Percentiles rank a stretch among this genome's conserved stretches.
These are phyloP conservation scores for Adansonia gregorii DNA, from an alignment of 441 rosid genomes.

Conservation along the genomic window DNA sequence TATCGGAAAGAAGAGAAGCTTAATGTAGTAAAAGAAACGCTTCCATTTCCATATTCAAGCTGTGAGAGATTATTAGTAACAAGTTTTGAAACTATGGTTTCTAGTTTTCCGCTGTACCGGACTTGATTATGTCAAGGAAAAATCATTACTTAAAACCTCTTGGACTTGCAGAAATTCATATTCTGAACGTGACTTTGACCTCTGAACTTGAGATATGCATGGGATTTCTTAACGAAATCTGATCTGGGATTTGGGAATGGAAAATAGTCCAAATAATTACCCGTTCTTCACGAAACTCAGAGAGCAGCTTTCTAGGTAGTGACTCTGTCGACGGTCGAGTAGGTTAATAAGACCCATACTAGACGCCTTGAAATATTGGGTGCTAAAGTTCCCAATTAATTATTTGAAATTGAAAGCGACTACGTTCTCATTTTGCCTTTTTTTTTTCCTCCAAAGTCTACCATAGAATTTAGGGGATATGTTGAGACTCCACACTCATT, in stretches of 20 bases:
- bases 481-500: no score
- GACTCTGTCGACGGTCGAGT: background rate
- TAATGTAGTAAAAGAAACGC: conserved; percentile 1
- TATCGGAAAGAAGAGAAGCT: conserved; percentile 26
- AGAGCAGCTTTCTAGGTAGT: background rate
- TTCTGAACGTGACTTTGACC: conserved; percentile 3
- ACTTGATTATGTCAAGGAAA: background rate
- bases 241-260: background rate
- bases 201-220: background rate
- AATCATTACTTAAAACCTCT: background rate
- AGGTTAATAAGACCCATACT: background rate
- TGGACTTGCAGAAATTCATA: background rate
- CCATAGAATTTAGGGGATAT: background rate
- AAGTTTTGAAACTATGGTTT: conserved; percentile 10
- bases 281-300: background rate
- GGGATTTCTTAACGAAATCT: background rate
- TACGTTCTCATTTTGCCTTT: background rate
- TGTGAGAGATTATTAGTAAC: background rate
- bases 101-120: background rate
- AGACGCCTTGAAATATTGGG: background rate
- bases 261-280: background rate
- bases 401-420: background rate
- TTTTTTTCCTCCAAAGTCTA: background rate
- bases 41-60: conserved; percentile 21
- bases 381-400: background rate